Evolutionary conservation across 179 eudicot species (phyloP), one percentile per base, ranked within the genome.

Genomic region (Corrigiola litoralis): DNA sequence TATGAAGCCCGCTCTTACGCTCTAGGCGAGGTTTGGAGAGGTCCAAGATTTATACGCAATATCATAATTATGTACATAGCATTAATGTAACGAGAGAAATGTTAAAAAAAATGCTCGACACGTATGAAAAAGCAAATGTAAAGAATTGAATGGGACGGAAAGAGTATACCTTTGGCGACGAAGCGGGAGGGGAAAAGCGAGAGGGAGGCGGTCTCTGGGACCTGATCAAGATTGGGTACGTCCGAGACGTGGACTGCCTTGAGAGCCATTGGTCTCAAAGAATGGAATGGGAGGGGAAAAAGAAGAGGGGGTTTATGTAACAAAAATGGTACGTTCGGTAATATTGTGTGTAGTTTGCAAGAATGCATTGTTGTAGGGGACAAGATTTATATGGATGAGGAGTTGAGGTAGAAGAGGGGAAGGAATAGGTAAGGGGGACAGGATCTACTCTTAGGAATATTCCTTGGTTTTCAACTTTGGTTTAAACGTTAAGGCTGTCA

Each of bases 221-320:
- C 84, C 0, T 82, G 87, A 52, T 85, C 86, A 23, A 90, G 86
- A 70, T 78, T 80, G 3, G 90, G 92, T 5, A 88, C 87, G 72
- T 90, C 95, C 75, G 92, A 74, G 48, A 85, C 83, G 25, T 85
- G 97, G 34, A 81, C 87, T 16, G 97, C 95, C 37, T 77, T 90
- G 24, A 90, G 79, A 57, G 95, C 92, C 86, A 84, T 82, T 54
- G 51, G 25, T 12, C 41, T 44, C 44, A 4, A 3, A 40, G 53
- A 62, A n/a, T 29, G 44, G 44, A 32, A 34, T 37, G 58, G 10
- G 41, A 31, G n/a, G 36, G 54, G n/a, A 51, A 31, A 38, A 38
- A 14, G 41, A 6, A 51, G 38, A 16, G 66, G 29, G 32, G 70
- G 32, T 61, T 67, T 46, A 50, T 9, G 45, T 38, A 44, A 24